Evolutionary conservation across 352 stramenopile species (phyloP).

Genomic region (Pythium brassicae): DNA sequence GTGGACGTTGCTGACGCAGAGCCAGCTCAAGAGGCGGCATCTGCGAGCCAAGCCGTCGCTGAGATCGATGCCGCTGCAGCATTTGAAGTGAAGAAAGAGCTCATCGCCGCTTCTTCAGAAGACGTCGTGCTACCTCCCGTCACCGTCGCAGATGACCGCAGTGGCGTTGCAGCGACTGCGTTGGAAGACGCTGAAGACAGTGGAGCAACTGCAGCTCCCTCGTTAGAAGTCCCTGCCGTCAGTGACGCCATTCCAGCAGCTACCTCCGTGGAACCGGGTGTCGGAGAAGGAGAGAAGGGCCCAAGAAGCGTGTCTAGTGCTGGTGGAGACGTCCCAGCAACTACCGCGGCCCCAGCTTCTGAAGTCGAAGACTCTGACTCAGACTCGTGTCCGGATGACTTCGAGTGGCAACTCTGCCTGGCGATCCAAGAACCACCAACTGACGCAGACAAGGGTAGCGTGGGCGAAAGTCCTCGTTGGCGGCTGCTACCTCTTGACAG

Average conservation of each 20-base stretch:
- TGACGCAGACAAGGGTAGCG: slow-evolving; percentile 6
- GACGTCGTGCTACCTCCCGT: not conserved
- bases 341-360: not conserved
- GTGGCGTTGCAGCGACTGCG: not conserved
- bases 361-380: slow-evolving; percentile 20
- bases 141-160: not conserved
- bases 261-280: no score
- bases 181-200: not conserved
- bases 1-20: not conserved
- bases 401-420: slow-evolving; percentile 49
- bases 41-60: not conserved
- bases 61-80: not conserved
- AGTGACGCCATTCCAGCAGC: no score
- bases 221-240: no score
- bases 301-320: no score
- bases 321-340: not conserved
- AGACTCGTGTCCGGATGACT: slow-evolving; percentile 10
- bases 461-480: slow-evolving; percentile 24
- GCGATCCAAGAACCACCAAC: slow-evolving; percentile 22
- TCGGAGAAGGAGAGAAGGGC: no score
- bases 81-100: slow-evolving; percentile 21
- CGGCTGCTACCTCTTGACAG: slow-evolving; percentile 52
- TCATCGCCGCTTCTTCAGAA: slow-evolving; percentile 6
- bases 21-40: not conserved
- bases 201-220: no score